Percentiles rank a stretch among this genome's conserved stretches.
Evolutionary conservation across 2,329 filamentous ascomycete species (phyloP).

Genomic region (Verticillium nonalfalfae): DNA sequence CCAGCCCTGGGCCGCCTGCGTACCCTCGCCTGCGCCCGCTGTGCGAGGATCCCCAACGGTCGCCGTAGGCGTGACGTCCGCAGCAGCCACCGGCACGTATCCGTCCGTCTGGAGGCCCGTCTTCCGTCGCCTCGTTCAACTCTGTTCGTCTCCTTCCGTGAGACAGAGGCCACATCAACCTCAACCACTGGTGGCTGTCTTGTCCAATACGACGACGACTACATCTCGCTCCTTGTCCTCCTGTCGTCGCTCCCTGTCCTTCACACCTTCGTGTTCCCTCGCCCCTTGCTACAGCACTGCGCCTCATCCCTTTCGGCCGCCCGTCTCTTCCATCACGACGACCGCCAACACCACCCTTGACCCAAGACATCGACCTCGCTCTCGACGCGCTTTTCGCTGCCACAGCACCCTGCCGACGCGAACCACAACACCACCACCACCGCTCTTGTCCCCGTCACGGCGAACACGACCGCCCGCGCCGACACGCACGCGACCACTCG

Average conservation of each 20-base stretch:
- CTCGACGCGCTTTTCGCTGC: neutral
- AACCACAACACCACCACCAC: conserved; percentile 1
- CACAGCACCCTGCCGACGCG: neutral
- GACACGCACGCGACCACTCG: neutral
- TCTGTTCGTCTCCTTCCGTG: neutral
- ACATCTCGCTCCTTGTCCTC: neutral
- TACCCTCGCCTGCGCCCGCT: neutral
- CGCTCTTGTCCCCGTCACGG: neutral
- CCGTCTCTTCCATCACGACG: neutral
- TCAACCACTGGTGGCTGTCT: neutral
- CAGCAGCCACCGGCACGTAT: conserved; percentile 4
- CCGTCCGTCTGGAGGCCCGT: conserved; percentile 4
- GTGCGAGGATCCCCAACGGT: conserved; percentile 6
- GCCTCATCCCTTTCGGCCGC: neutral
- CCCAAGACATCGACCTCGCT: neutral
- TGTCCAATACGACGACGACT: neutral
- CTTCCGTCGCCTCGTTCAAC: conserved; percentile 4
- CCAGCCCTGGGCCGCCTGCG: conserved; percentile 13
- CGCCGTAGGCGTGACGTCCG: conserved; percentile 12
- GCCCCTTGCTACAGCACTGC: neutral
- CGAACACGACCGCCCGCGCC: neutral
- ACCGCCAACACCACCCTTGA: neutral
- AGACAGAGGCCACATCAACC: conserved; percentile 1
- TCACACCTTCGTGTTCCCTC: neutral
- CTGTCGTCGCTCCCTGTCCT: neutral